Evolutionary conservation across 2,329 filamentous ascomycete species (phyloP), one percentile per base, ranked within the genome.

Genomic region (Zopfia rhizophila): DNA sequence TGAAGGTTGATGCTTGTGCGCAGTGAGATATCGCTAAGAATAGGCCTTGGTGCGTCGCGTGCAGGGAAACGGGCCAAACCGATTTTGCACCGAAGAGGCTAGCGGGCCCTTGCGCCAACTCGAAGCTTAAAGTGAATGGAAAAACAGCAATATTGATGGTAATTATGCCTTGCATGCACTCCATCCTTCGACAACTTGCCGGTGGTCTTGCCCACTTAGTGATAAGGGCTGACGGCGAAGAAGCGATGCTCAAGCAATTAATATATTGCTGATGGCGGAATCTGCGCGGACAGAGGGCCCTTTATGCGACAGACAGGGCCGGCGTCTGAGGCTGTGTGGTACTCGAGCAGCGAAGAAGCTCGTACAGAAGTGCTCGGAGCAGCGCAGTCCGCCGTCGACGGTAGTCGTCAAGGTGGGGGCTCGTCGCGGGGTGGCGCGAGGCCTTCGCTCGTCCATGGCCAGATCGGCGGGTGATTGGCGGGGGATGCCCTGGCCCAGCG

Each of bases 1-100:
- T 27, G 11, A 19, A 36, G 28, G 30, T 16, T 40, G 23, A 22
- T 17, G 18, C 7, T 8, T n/a, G 29, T 14, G 36, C 4, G 14
- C 25, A 35, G 36, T 39, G 41, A 53, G 50, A 46, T 55, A 52
- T 40, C 32, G 45, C 62, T 56, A 63, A 66, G 61, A 64, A 64
- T 67, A 68, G 63, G 38, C 51, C 42, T 58, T 31, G 16, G 38
- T 25, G 47, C 45, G 45, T 40, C 50, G 42, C 25, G 23, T 42
- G 45, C 55, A 61, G 56, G 49, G 48, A 63, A 63, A 63, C 61
- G 39, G 33, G 19, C 23, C 19, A 5, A 37, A 37, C 23, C 33
- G 42, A 60, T 55, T 35, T 52, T 40, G 8, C 62, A 13, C 43
- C 24, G 17, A 52, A 40, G 7, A 17, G 39, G 60, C 44, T 60